Percentiles rank a stretch among this genome's conserved stretches.
phyloP scores from a whole-genome alignment of 441 rosid species.

The Biscutella auriculata region DNA sequence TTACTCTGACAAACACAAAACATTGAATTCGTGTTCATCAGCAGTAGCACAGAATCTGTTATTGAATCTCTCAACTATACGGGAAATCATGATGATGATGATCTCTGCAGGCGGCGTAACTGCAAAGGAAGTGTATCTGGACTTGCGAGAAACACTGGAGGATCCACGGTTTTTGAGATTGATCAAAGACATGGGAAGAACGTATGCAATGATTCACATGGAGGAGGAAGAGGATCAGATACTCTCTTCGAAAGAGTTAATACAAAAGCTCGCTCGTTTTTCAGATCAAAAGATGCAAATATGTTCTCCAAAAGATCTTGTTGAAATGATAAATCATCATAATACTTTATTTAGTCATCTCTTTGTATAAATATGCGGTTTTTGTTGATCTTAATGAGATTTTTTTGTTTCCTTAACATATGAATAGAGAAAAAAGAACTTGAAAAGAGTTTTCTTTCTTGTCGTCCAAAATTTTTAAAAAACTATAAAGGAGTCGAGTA shows the following conservation, averaged over 20 bases:
- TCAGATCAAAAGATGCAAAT: conserved; percentile 23
- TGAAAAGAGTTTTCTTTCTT: too few species aligned
- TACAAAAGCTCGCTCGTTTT: conserved; percentile 18
- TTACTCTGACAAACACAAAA: conserved; percentile 1
- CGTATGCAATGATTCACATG: conserved; percentile 34
- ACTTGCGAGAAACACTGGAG: conserved; percentile 31
- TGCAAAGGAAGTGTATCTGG: conserved; percentile 26
- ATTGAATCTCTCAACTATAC: conserved; percentile 40
- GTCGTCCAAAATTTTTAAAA: too few species aligned
- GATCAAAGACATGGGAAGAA: conserved; percentile 32
- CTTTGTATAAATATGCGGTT: not conserved
- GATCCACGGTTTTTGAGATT: conserved; percentile 46
- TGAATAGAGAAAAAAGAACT: too few species aligned
- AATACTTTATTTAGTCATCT: not conserved
- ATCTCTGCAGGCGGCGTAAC: conserved; percentile 28
- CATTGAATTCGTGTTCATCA: conserved; percentile 23
- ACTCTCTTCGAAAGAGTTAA: conserved; percentile 16
- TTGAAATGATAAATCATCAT: conserved; percentile 29
- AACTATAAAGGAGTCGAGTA: too few species aligned
- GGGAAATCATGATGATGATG: conserved; percentile 40
- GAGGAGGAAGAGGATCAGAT: conserved; percentile 18
- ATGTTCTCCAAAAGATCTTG: conserved; percentile 35
- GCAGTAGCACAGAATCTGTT: conserved; percentile 28
- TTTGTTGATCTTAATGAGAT: too few species aligned
- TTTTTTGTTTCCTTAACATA: too few species aligned